Base-by-base conservation (phyloP, 495 filamentous ascomycete species). In the Penicillium goetzii region DNA sequence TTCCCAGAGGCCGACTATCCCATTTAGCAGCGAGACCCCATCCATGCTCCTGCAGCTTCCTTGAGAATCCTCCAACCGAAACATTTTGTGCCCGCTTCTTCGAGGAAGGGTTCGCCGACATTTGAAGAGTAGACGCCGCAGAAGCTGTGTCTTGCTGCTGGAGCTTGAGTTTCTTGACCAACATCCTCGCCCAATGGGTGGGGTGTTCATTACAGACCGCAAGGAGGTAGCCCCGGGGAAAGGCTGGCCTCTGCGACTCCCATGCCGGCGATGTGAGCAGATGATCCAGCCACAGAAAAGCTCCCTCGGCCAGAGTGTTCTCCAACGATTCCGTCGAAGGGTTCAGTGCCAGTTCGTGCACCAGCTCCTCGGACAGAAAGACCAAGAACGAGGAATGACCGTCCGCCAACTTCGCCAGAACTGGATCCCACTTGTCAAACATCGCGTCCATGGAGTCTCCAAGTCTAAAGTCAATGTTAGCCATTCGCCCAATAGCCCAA, bases 281-380 rank as follows among this genome's bases (percentile, higher is more conserved):
- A 63, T 82, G 77, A 43, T 71, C 74, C 57, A 82, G 65, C 80
- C 80, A 82, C 33, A 75, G 60, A 53, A 71, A 82, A 8, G 75
- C 49, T 3, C 69, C 74, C 61, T 81, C 74, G 17, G 67, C 61
- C 32, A 47, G 41, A 5, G 74, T 52, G 63, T 75, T 66, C 11
- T 41, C 56, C 14, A 69, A 65, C 12, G 62, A 50, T 32, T 73
- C 58, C 15, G 55, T 30, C 11, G 59, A 47, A 14, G 53, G 25
- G 10, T 69, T 55, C 34, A 78, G 76, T 3, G 68, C 70, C 30
- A 82, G 38, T 9, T 64, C 63, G 57, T 80, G 67, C 11, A 72
- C 71, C 70, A 81, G 62, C 36, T 73, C 74, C 62, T 80, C 80
- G 2, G 69, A 66, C 33, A 81, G 55, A 26, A 71, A 64, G 14